These are phyloP conservation scores for Rhodomyrtus psidioides DNA, from an alignment of 441 rosid genomes.

Conservation along the genomic window DNA sequence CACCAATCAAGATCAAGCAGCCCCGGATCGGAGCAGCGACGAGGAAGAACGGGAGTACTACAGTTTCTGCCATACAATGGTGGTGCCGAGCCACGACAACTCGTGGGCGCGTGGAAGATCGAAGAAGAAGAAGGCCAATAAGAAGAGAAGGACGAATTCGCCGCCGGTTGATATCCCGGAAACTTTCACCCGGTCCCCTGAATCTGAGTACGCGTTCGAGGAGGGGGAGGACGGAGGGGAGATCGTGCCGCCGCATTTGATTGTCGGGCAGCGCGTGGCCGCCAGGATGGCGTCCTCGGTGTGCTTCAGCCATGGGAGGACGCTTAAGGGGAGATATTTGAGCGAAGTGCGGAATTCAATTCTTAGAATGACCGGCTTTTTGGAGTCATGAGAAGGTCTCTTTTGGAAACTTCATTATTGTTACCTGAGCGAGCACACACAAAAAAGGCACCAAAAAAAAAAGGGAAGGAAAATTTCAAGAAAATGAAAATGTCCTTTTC, in stretches of 20 bases:
- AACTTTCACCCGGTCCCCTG: constrained; percentile 10
- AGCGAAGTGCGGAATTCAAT: constrained; percentile 67
- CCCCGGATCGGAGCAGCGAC: neutral
- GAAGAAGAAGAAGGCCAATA: constrained; percentile 4
- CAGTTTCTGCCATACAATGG: neutral
- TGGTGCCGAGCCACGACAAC: neutral
- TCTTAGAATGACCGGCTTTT: constrained; percentile 81
- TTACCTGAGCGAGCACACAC: neutral
- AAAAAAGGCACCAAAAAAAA: neutral
- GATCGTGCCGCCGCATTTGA: constrained; percentile 67
- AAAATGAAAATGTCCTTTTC: neutral
- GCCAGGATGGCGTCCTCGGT: constrained; percentile 71
- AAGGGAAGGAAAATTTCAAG: neutral
- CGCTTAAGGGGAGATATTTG: constrained; percentile 74
- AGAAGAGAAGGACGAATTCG: constrained; percentile 8
- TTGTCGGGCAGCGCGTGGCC: constrained; percentile 36
- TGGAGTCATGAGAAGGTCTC: constrained; percentile 39
- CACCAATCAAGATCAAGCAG: constrained; percentile 19
- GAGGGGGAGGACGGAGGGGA: constrained; percentile 24
- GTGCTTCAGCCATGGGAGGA: constrained; percentile 73
- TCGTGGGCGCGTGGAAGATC: neutral
- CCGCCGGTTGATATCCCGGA: constrained; percentile 44
- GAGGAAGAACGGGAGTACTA: neutral
- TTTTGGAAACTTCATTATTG: neutral
- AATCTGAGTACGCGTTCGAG: neutral